Evolutionary conservation across 1,284 basidiomycete species (phyloP), one percentile per base, ranked within the genome.

Genomic region (Melampsora americana): DNA sequence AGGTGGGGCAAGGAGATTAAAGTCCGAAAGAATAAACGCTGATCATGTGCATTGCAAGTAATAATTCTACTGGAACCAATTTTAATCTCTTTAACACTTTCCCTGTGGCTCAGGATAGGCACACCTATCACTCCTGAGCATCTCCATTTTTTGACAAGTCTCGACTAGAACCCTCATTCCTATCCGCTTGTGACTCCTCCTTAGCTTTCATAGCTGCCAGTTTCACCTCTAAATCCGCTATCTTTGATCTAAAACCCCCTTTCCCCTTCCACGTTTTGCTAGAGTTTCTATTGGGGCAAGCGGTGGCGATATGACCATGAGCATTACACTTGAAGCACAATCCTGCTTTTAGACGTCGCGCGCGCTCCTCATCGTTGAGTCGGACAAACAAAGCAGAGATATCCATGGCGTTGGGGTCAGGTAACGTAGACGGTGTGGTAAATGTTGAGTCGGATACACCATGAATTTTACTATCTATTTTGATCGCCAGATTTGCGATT

Each of bases 71-170:
- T 61, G 9, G 12, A 16, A 12, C 59, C 59, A 20, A 61, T 26
- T 30, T 16, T 4, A 26, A 26, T n/a, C 9, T 2, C 4, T 4
- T 12, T 16, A 26, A 26, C 16, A 61, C 23, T 14, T 18, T 64
- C 20, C 16, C 20, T 20, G 18, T 23, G 35, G 61, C 61, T 64
- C 26, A 32, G 61, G 61, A 7, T 28, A 14, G 61, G 61, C 61
- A 64, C 61, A 64, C 28, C 61, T 42, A 20, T 30, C 61, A 64
- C 2, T 30, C 61, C 61, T 64, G 61, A 64, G 61, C 18, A 1
- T 5, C 61, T 11, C 61, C 61, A 64, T 64, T 64, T 64, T 64
- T 64, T 64, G 61, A 64, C 5, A 7, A 2, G 5, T 35, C 61
- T 23, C 61, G 6, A 5, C 61, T 64, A 30, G 32, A 20, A 7